These are phyloP conservation scores for Fusarium falciforme DNA, from an alignment of 2,329 filamentous ascomycete species.

Conservation along the genomic window DNA sequence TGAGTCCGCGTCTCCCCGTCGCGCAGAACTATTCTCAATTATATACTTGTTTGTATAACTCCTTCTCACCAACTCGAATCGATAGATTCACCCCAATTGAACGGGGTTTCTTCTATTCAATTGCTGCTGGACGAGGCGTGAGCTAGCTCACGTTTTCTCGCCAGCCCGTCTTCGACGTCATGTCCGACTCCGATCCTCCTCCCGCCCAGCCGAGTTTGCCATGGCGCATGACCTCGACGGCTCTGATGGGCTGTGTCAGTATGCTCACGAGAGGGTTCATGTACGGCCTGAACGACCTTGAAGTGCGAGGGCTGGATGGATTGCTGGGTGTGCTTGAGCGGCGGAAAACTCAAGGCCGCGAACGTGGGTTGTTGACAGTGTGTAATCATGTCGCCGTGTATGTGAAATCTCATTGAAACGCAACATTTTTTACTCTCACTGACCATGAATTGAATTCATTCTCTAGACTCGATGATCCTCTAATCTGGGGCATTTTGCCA, in stretches of 20 bases:
- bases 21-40: slow-evolving; percentile 11
- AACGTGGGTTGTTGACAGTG: slow-evolving; percentile 83
- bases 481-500: slow-evolving; percentile 93
- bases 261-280: slow-evolving; percentile 80
- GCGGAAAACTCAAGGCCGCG: slow-evolving; percentile 72
- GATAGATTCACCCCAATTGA: neutral
- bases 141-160: neutral
- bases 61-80: neutral
- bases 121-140: neutral
- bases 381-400: slow-evolving; percentile 58
- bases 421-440: neutral
- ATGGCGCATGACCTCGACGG: slow-evolving; percentile 80
- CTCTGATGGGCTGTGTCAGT: slow-evolving; percentile 79
- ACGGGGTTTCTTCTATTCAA: neutral
- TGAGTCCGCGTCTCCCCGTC: slow-evolving; percentile 25
- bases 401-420: slow-evolving; percentile 16
- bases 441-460: neutral
- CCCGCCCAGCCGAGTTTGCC: slow-evolving; percentile 66
- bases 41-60: slow-evolving; percentile 15
- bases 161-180: neutral
- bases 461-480: slow-evolving; percentile 88
- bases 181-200: slow-evolving; percentile 42
- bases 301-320: slow-evolving; percentile 79
- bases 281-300: slow-evolving; percentile 77
- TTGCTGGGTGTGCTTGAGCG: slow-evolving; percentile 83